Conservation (phyloP, 2,329 filamentous ascomycete genomes). For the Talaromyces sp. region DNA sequence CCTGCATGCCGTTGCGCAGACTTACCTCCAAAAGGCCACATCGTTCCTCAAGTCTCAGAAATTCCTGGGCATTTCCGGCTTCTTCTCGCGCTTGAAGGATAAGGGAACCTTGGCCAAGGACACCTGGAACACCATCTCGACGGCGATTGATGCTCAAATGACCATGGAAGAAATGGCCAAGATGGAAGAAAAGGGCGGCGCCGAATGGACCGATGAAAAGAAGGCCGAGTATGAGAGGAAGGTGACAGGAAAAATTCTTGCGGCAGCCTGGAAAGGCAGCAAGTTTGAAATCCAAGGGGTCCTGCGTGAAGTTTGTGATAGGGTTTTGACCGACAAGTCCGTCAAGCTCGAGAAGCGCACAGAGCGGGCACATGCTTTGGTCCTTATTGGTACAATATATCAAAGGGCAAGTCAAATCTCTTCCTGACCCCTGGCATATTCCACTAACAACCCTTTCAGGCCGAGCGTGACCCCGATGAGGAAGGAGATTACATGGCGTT, state of each 20-base stretch:
- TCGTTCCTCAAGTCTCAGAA: conserved; percentile 91
- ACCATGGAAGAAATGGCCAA: conserved; percentile 99
- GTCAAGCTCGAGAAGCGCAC: conserved; percentile 78
- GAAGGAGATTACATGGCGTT: conserved; percentile 99
- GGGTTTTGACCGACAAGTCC: conserved; percentile 72
- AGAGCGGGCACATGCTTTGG: conserved; percentile 83
- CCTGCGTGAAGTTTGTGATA: conserved; percentile 87
- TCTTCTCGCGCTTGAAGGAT: conserved; percentile 90
- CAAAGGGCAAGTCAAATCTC: conserved; percentile 57
- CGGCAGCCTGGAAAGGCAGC: conserved; percentile 90
- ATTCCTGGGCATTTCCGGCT: conserved; percentile 90
- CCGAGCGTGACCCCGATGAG: conserved; percentile 84
- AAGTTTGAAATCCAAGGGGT: conserved; percentile 98
- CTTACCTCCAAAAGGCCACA: conserved; percentile 82
- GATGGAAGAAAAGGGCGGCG: conserved; percentile 87
- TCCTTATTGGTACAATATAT: conserved; percentile 86
- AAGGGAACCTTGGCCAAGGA: conserved; percentile 97
- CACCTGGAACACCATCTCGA: conserved; percentile 96
- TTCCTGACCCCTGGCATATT: background rate
- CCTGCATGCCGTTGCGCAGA: conserved; percentile 86
- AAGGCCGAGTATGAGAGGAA: conserved; percentile 91
- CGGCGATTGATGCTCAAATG: conserved; percentile 93
- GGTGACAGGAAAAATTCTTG: conserved; percentile 96
- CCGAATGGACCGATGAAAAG: conserved; percentile 98
- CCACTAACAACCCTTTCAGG: conserved; percentile 49